These are phyloP conservation scores for Eucommia ulmoides DNA, from an alignment of 257 asterid species.

Conservation along the genomic window DNA sequence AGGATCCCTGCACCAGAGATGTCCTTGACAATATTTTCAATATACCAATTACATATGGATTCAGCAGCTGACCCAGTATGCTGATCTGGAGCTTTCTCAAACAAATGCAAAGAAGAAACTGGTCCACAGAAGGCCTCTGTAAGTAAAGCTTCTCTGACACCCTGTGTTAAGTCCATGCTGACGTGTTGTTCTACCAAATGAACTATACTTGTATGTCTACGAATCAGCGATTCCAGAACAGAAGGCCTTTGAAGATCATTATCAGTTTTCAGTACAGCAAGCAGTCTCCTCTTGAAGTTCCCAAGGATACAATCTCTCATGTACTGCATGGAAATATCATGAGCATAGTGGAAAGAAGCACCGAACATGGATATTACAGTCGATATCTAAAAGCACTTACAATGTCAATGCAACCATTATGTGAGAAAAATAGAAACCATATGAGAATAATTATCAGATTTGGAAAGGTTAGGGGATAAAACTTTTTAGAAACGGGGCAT, in stretches of 20 bases:
- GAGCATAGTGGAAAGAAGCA: background rate
- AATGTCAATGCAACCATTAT: too few species aligned
- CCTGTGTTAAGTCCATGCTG: conserved; percentile 97
- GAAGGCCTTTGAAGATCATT: conserved; percentile 95
- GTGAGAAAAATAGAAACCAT: too few species aligned
- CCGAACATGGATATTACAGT: background rate
- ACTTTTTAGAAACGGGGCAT: too few species aligned
- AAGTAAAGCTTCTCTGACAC: conserved; percentile 85
- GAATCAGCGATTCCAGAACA: conserved; percentile 72
- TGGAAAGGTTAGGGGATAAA: too few species aligned
- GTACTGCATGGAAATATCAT: conserved; percentile 46
- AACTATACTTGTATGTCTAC: conserved; percentile 71
- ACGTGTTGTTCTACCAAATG: conserved; percentile 97
- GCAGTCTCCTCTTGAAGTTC: conserved; percentile 84
- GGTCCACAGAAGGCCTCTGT: conserved; percentile 91
- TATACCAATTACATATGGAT: conserved; percentile 90
- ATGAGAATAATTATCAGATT: too few species aligned
- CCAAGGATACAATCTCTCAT: conserved; percentile 98
- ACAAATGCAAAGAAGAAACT: conserved; percentile 85
- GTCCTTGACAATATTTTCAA: conserved; percentile 91
- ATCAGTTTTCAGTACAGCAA: conserved; percentile 84
- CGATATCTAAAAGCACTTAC: too few species aligned
- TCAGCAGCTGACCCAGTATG: conserved; percentile 82
- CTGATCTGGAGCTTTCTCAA: conserved; percentile 75
- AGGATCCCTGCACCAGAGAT: conserved; percentile 73